Percentiles rank a stretch among this genome's conserved stretches.
Conservation (phyloP, 1,284 basidiomycete species). For the Cystobasidiaceae sp. region DNA sequence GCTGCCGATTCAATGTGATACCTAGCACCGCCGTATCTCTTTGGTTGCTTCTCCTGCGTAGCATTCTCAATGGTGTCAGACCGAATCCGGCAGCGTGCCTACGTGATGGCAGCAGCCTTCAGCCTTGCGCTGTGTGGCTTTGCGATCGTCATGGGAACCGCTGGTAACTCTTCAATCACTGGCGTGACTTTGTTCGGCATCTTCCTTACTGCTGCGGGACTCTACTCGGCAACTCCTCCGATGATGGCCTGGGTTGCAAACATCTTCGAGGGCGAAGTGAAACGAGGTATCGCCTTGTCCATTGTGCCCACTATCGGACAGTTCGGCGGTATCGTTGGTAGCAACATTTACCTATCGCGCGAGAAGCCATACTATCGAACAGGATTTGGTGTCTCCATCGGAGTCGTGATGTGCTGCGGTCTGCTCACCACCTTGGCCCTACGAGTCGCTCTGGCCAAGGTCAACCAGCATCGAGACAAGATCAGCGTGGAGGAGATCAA, state of each 20-base stretch:
- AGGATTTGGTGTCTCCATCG: slow-evolving; percentile 22
- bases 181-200: slow-evolving; percentile 20
- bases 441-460: slow-evolving; percentile 6
- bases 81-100: slow-evolving; percentile 9
- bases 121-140: slow-evolving; percentile 5
- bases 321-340: slow-evolving; percentile 21
- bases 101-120: slow-evolving; percentile 22
- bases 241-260: slow-evolving; percentile 26
- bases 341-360: slow-evolving; percentile 15
- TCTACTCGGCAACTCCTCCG: slow-evolving; percentile 22
- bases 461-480: slow-evolving; percentile 19
- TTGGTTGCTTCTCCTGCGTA: slow-evolving; percentile 6
- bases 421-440: slow-evolving; percentile 3
- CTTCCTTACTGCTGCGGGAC: slow-evolving; percentile 22
- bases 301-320: slow-evolving; percentile 23
- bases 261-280: slow-evolving; percentile 20
- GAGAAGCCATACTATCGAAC: slow-evolving; percentile 24
- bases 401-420: slow-evolving; percentile 7
- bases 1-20: no score
- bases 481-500: slow-evolving; percentile 19
- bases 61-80: slow-evolving; percentile 4
- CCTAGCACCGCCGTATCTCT: slow-evolving; percentile 19
- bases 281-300: slow-evolving; percentile 8
- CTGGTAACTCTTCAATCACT: background rate
- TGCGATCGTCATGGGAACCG: slow-evolving; percentile 22